Evolutionary conservation across 441 rosid genomes (phyloP), one percentile per base, ranked within the genome.

Genomic region (Isatis lusitanica): DNA sequence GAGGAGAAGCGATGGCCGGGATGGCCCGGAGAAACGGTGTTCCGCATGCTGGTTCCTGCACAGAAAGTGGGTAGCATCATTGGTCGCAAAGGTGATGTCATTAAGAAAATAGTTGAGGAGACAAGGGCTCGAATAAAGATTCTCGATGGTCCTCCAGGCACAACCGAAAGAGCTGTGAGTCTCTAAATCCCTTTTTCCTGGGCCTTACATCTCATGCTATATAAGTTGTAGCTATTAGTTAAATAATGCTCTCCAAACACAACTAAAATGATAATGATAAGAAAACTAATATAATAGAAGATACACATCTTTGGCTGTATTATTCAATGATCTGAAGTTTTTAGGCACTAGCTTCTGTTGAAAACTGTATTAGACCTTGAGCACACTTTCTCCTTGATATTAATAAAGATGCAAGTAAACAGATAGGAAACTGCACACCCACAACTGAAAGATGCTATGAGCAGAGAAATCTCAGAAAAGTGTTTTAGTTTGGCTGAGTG

Each of bases 11-110:
- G 75, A 87, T 96, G 99, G 99, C 98, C 96, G 13, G 99, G 99
- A 68, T 93, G 99, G 99, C 99, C 99, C 6, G 98, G 99, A 71
- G 99, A 96, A 83, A 91, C 91, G 28, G 98, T 96, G 40, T 96
- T 96, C 60, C 91, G 99, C 46, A 93, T 96, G 97, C 76, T 96
- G 83, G 98, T 96, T 77, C 98, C 98, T 73, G 97, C 97, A 4
- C 98, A 91, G 70, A 96, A 93, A 82, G 97, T 96, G 71, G 97
- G 99, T 63, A 88, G 98, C 73, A 93, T 93, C 78, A 96, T 96
- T 79, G 99, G 99, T 67, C 94, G 97, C 65, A 93, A 91, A 73
- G 99, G 98, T 24, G 99, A 93, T 76, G 91, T 93, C 64, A 96
- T 96, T 71, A 96, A 96, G 78, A 96, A 93, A 80, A 90, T 96